Evolutionary conservation across 805 yeast genomes (phyloP).

Genomic region (Novakomyces olei): DNA sequence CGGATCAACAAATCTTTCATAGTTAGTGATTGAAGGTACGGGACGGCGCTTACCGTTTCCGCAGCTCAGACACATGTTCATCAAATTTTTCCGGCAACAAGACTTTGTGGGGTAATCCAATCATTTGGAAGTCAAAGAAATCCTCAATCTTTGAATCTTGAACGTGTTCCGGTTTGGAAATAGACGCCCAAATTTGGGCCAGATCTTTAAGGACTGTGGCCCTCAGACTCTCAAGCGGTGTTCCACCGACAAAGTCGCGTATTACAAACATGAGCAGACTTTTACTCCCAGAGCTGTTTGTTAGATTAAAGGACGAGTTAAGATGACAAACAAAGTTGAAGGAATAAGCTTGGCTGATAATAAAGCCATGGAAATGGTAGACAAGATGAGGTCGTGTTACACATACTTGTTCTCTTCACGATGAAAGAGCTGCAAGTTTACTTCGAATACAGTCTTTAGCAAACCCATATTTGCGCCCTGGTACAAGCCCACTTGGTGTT

Average conservation of each 20-base stretch:
- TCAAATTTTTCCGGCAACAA: conserved; percentile 53
- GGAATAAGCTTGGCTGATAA: background rate
- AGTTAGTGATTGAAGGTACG: no score
- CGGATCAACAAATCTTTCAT: conserved; percentile 25
- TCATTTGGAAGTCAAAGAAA: conserved; percentile 68
- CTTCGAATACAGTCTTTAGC: conserved; percentile 88
- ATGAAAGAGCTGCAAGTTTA: conserved; percentile 68
- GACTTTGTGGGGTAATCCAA: conserved; percentile 64
- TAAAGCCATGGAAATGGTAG: conserved; percentile 17
- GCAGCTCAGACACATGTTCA: conserved; percentile 36
- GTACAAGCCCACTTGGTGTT: conserved; percentile 84
- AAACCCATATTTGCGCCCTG: conserved; percentile 97
- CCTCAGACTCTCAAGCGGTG: conserved; percentile 54
- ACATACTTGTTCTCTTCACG: conserved; percentile 29
- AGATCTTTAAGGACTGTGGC: conserved; percentile 51
- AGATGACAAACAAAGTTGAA: background rate
- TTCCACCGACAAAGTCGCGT: conserved; percentile 73
- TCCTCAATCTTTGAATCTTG: conserved; percentile 36
- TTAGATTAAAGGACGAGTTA: background rate
- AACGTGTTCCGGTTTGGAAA: conserved; percentile 51
- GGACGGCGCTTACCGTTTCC: no score
- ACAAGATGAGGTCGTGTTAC: no score
- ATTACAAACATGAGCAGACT: conserved; percentile 60
- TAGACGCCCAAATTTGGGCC: conserved; percentile 50
- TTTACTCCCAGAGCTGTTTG: conserved; percentile 5